A percentile compares a stretch with the other conserved stretches of the same genome.
Conservation (phyloP, 345 rosid genomes). For the Acer negundo region DNA sequence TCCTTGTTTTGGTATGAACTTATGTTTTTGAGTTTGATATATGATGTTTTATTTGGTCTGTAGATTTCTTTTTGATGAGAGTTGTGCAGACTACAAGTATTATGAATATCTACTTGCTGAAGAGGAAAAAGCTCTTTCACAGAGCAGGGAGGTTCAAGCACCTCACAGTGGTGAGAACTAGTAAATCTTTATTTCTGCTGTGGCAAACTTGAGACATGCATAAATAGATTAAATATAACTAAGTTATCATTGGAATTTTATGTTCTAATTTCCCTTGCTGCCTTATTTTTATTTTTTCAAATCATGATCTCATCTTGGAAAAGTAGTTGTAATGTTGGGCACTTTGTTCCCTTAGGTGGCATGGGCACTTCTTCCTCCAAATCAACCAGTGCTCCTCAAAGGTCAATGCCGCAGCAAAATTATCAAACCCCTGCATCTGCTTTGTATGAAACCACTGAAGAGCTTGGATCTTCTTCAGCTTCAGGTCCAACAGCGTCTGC, state of each 20-base stretch:
- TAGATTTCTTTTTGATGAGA: conserved; percentile 89
- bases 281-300: neutral
- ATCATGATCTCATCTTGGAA: neutral
- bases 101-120: conserved; percentile 72
- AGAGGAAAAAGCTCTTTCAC: conserved; percentile 71
- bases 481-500: conserved; percentile 38
- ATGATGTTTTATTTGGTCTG: conserved; percentile 14
- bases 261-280: neutral
- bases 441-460: conserved; percentile 66
- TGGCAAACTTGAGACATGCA: neutral
- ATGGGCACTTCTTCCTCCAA: conserved; percentile 48
- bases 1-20: neutral
- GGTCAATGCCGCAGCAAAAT: conserved; percentile 57
- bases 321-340: conserved; percentile 13
- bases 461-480: conserved; percentile 37
- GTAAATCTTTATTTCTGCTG: neutral
- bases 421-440: conserved; percentile 93
- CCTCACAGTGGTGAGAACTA: conserved; percentile 52
- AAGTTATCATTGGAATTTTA: neutral
- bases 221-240: neutral
- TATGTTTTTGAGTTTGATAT: neutral
- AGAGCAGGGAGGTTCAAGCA: conserved; percentile 46
- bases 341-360: conserved; percentile 37
- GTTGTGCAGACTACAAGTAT: conserved; percentile 83
- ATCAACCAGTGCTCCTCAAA: conserved; percentile 40